Conservation (phyloP, 176 grass and related monocot genomes). For the Saccharum spontaneum region DNA sequence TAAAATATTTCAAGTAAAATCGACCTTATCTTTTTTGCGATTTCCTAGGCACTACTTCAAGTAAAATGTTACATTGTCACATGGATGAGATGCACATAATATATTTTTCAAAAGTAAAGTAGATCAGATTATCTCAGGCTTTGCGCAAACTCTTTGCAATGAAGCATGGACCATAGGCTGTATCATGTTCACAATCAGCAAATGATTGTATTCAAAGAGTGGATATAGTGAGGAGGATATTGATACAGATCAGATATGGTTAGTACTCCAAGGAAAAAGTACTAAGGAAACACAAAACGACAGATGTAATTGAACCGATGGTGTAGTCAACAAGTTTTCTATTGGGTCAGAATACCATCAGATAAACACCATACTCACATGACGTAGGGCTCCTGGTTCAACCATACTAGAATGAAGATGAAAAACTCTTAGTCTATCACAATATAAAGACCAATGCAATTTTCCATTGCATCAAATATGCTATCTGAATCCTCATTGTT, state of each 20-base stretch:
- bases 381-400: constrained; percentile 3
- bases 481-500: neutral
- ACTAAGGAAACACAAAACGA: neutral
- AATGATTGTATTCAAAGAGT: neutral
- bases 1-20: constrained; percentile 16
- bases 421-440: neutral
- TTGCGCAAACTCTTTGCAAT: constrained; percentile 16
- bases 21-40: neutral
- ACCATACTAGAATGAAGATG: constrained; percentile 13
- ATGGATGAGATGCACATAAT: constrained; percentile 18
- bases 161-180: neutral
- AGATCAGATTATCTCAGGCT: constrained; percentile 10
- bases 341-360: constrained; percentile 23
- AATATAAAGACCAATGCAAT: constrained; percentile 4
- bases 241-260: neutral
- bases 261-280: neutral
- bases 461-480: constrained; percentile 14
- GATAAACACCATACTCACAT: constrained; percentile 30
- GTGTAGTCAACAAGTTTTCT: constrained; percentile 17
- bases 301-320: neutral
- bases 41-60: neutral
- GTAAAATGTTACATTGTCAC: constrained; percentile 18
- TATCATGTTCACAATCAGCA: neutral
- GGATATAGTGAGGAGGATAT: neutral
- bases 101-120: constrained; percentile 8